These are phyloP conservation scores for Hirschioporus abietinus DNA, from an alignment of 768 basidiomycete species.

Conservation along the genomic window DNA sequence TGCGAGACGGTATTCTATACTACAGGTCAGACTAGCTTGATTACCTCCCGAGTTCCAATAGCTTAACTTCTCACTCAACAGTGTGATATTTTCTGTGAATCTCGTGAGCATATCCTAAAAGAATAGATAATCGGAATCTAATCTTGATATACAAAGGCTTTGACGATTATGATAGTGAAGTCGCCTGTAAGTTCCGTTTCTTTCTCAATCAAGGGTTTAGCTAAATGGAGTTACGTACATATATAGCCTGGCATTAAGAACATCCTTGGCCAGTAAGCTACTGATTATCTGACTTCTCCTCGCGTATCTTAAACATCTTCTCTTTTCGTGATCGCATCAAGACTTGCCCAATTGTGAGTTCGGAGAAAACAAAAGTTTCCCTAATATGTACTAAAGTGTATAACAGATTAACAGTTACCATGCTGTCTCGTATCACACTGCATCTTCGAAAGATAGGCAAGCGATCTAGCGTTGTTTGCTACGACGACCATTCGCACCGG, in stretches of 20 bases:
- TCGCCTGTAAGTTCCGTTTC: conserved; percentile 13
- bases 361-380: neutral
- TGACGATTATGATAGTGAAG: conserved; percentile 33
- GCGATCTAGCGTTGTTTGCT: neutral
- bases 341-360: conserved; percentile 1
- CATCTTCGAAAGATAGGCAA: conserved; percentile 28
- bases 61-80: neutral
- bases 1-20: conserved; percentile 30
- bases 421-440: conserved; percentile 67
- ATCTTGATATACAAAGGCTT: conserved; percentile 7
- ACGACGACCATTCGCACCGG: neutral
- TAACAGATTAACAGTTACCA: conserved; percentile 39
- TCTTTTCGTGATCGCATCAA: neutral
- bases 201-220: neutral
- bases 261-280: conserved; percentile 30
- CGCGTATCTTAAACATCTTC: neutral
- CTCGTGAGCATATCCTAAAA: neutral
- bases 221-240: neutral
- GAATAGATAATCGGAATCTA: neutral
- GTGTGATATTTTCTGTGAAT: neutral
- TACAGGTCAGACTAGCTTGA: conserved; percentile 22
- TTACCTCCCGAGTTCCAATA: neutral
- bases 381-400: conserved; percentile 1
- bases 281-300: neutral
- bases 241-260: conserved; percentile 25